A percentile compares a stretch with the other conserved stretches of the same genome.
These are phyloP conservation scores for Lactarius quietus DNA, from an alignment of 768 basidiomycete genomes.

Conservation along the genomic window DNA sequence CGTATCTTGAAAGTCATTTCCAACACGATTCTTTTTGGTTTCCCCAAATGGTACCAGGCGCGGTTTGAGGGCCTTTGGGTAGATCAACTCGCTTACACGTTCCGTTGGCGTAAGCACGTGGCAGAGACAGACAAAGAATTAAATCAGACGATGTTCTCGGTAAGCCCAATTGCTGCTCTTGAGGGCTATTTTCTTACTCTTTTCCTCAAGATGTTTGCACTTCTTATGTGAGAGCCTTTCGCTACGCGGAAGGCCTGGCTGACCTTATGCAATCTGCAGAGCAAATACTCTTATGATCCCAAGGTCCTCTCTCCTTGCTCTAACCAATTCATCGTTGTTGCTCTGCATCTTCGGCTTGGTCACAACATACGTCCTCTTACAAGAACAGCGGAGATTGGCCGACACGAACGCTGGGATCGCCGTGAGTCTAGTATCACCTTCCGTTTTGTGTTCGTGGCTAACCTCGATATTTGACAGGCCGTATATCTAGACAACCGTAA, in stretches of 20 bases:
- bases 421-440: not conserved
- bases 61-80: not conserved
- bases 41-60: not conserved
- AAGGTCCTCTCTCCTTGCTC: not conserved
- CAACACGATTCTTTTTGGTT: not conserved
- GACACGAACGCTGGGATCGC: not conserved
- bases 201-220: not conserved
- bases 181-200: not conserved
- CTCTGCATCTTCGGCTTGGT: conserved; percentile 2
- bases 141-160: not conserved
- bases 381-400: conserved; percentile 8
- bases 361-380: not conserved
- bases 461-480: not conserved
- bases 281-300: conserved; percentile 9
- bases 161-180: not conserved
- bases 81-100: not conserved
- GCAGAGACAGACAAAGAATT: not conserved
- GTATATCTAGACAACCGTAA: not conserved
- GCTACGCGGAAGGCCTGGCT: not conserved
- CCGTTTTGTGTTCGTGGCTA: not conserved
- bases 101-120: not conserved
- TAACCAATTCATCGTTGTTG: conserved; percentile 10
- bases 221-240: not conserved
- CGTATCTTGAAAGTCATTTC: not conserved
- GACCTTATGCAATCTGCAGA: not conserved